A percentile compares a stretch with the other conserved stretches of the same genome.
Evolutionary conservation across 2,329 filamentous ascomycete species (phyloP).

Genomic region (Rhynchosporium graminicola): DNA sequence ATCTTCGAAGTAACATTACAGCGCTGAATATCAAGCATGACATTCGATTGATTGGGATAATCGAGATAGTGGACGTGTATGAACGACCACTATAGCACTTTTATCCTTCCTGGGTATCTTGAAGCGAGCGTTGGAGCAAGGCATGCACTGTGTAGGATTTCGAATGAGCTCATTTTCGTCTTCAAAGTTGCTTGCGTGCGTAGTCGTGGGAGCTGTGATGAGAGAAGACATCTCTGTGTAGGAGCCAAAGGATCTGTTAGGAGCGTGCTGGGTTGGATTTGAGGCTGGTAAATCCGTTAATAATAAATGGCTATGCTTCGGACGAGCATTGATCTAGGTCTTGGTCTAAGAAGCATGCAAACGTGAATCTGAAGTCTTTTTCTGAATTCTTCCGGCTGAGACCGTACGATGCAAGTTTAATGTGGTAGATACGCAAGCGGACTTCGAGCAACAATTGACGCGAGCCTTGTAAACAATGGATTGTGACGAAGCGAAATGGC

Average conservation of each 20-base stretch:
- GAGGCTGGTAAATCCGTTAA: constrained; percentile 9
- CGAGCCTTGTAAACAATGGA: neutral
- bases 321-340: neutral
- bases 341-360: neutral
- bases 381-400: no score
- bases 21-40: constrained; percentile 19
- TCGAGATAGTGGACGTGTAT: neutral
- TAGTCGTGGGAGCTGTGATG: neutral
- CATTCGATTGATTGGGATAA: constrained; percentile 10
- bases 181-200: neutral
- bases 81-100: constrained; percentile 5
- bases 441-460: neutral
- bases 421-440: no score
- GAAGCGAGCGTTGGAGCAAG: constrained; percentile 14
- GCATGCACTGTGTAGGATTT: constrained; percentile 15
- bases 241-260: constrained; percentile 14
- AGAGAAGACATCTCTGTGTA: constrained; percentile 9
- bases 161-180: constrained; percentile 3
- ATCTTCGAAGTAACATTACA: constrained; percentile 13
- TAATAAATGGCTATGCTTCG: constrained; percentile 13
- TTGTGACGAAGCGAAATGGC: neutral
- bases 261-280: constrained; percentile 16
- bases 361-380: neutral
- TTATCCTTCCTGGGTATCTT: constrained; percentile 8
- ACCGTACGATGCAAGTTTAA: no score